These are phyloP conservation scores for Drechslerella dactyloides DNA, from an alignment of 2,329 filamentous ascomycete species.

Conservation along the genomic window DNA sequence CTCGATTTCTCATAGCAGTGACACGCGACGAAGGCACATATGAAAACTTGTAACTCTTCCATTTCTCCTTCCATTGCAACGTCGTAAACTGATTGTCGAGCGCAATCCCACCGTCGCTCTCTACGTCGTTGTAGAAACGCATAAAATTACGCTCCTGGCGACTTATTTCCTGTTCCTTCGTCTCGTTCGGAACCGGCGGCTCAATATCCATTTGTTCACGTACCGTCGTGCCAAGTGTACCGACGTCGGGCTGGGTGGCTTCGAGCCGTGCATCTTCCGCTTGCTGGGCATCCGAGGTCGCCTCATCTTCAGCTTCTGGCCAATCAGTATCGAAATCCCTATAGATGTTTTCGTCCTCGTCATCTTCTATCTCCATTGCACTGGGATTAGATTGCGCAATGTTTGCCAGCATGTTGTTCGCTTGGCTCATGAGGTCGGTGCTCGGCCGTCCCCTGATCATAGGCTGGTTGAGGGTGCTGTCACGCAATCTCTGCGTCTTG, in stretches of 20 bases:
- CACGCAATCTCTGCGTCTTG: neutral
- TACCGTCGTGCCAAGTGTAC: neutral
- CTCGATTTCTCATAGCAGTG: neutral
- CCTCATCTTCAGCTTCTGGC: constrained; percentile 4
- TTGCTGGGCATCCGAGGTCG: neutral
- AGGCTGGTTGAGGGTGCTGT: constrained; percentile 1
- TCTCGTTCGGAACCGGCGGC: constrained; percentile 25
- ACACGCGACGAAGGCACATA: constrained; percentile 10
- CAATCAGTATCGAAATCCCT: constrained; percentile 25
- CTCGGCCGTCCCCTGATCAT: constrained; percentile 7
- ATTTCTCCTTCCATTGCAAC: constrained; percentile 38
- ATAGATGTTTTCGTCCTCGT: constrained; percentile 13
- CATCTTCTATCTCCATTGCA: constrained; percentile 15
- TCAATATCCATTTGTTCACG: constrained; percentile 31
- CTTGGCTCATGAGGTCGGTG: neutral
- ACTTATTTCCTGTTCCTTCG: constrained; percentile 24
- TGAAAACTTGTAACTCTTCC: constrained; percentile 34
- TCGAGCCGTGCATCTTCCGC: constrained; percentile 12
- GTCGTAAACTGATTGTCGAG: constrained; percentile 23
- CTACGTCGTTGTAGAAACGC: constrained; percentile 31
- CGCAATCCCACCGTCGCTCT: constrained; percentile 23
- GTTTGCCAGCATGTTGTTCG: neutral
- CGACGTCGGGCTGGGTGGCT: neutral
- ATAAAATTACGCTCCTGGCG: constrained; percentile 39
- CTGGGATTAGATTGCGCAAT: constrained; percentile 8